Conservation (phyloP, 306 rosid genomes). For the Ceratonia siliqua region DNA sequence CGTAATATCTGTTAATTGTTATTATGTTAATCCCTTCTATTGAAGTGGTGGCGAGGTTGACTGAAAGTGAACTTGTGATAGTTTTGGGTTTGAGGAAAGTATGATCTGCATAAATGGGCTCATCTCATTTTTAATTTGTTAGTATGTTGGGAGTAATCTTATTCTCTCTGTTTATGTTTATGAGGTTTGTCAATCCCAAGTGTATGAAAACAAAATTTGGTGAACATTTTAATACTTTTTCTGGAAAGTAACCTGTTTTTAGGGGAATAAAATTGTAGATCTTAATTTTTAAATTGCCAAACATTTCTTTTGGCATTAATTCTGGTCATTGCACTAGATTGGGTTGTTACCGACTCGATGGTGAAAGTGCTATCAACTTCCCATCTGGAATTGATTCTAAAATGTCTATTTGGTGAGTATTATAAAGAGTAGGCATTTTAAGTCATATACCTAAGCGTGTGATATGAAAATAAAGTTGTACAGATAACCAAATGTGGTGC, state of each 20-base stretch:
- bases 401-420: conserved; percentile 8
- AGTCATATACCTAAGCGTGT: not conserved
- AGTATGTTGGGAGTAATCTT: not conserved
- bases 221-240: not conserved
- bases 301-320: not conserved
- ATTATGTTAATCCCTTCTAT: not conserved
- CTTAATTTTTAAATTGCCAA: not conserved
- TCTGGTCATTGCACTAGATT: not conserved
- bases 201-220: not conserved
- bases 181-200: not conserved
- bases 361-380: not conserved
- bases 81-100: not conserved
- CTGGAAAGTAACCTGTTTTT: not conserved
- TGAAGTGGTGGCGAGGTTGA: not conserved
- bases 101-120: not conserved
- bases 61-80: conserved; percentile 2
- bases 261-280: not conserved
- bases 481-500: conserved; percentile 10
- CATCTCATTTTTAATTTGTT: not conserved
- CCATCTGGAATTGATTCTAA: not conserved
- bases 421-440: not conserved
- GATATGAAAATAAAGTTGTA: not conserved
- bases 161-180: not conserved
- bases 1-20: not conserved
- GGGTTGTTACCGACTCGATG: not conserved